Percentiles rank a stretch among this genome's conserved stretches.
These are phyloP conservation scores for Singerocomus inundabilis DNA, from an alignment of 1,284 basidiomycete species.

Conservation along the genomic window DNA sequence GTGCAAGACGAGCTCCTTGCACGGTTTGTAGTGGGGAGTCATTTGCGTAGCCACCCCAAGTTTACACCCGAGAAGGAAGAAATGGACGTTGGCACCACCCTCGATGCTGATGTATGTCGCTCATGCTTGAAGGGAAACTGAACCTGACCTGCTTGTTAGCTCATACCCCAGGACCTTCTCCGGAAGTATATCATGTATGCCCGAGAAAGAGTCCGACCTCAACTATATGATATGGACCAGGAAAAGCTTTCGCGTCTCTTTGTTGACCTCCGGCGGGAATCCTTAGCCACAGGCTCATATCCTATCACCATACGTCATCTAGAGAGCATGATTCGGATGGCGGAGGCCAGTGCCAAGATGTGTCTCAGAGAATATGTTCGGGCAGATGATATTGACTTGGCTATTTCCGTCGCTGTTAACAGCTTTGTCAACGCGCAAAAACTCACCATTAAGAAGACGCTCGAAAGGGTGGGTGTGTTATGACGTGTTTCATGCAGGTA, in stretches of 20 bases:
- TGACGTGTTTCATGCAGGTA: neutral
- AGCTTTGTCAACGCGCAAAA: slow-evolving; percentile 98
- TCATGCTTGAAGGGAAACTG: neutral
- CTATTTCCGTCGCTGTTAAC: slow-evolving; percentile 92
- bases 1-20: slow-evolving; percentile 96
- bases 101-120: slow-evolving; percentile 86
- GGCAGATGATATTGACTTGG: slow-evolving; percentile 94
- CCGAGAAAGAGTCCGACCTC: slow-evolving; percentile 88
- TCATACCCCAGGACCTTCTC: slow-evolving; percentile 96
- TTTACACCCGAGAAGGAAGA: slow-evolving; percentile 87
- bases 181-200: slow-evolving; percentile 99
- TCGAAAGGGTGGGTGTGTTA: slow-evolving; percentile 75
- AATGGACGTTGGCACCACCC: slow-evolving; percentile 82
- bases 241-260: slow-evolving; percentile 95
- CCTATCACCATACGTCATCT: slow-evolving; percentile 98
- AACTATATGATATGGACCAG: slow-evolving; percentile 93
- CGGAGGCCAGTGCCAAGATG: slow-evolving; percentile 99
- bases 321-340: slow-evolving; percentile 99
- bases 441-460: slow-evolving; percentile 96
- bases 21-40: slow-evolving; percentile 95
- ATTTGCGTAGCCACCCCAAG: slow-evolving; percentile 90
- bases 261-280: slow-evolving; percentile 95
- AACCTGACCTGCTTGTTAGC: slow-evolving; percentile 45
- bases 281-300: slow-evolving; percentile 94
- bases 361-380: slow-evolving; percentile 95